Conservation (phyloP, 2,329 filamentous ascomycete species). For the Paracoccidioides lutzii region DNA sequence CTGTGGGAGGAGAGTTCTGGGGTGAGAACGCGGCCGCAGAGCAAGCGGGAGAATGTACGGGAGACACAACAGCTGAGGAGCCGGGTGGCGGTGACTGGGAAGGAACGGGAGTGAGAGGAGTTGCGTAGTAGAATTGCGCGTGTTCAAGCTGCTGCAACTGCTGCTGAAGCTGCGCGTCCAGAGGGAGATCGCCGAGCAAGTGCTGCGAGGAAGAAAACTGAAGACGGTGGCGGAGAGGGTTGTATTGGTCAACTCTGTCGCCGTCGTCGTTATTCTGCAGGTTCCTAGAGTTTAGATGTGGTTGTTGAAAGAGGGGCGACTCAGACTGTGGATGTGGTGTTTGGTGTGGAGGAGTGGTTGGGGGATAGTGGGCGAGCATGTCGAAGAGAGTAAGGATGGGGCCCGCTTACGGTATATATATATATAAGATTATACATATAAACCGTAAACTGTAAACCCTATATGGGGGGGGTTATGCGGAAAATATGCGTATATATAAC, state of each 20-base stretch:
- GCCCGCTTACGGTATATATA: conserved; percentile 2
- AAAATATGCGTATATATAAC: no score
- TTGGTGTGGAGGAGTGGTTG: not conserved
- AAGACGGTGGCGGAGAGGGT: not conserved
- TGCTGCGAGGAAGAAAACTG: not conserved
- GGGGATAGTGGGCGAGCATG: conserved; percentile 3
- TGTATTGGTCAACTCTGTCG: not conserved
- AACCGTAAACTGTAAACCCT: no score
- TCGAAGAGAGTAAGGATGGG: not conserved
- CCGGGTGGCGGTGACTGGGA: conserved; percentile 4
- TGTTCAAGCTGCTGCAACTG: conserved; percentile 7
- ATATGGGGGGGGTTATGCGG: no score
- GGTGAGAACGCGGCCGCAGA: conserved; percentile 7
- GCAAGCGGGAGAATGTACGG: conserved; percentile 5
- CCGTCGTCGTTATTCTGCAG: not conserved
- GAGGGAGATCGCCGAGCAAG: not conserved
- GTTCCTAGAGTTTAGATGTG: not conserved
- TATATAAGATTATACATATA: not conserved
- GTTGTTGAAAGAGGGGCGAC: not conserved
- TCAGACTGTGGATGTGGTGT: not conserved
- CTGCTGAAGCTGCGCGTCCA: not conserved
- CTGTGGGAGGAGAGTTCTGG: conserved; percentile 10
- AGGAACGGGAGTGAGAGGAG: conserved; percentile 7
- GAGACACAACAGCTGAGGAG: conserved; percentile 4
- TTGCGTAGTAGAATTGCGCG: conserved; percentile 1